phyloP scores from a whole-genome alignment of 345 rosid species.

The Sapria himalayana region DNA sequence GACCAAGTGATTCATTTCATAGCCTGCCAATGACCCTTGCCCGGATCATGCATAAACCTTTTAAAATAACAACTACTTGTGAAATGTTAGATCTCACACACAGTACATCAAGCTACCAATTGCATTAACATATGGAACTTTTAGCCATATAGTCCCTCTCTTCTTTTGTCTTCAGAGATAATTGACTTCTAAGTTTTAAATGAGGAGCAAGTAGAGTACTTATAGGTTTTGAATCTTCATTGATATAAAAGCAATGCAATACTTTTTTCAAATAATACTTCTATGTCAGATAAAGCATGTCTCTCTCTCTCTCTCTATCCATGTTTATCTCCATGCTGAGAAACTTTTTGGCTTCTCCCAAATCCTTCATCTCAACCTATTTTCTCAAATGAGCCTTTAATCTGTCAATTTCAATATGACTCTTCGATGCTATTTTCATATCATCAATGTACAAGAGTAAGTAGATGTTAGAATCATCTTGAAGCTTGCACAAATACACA shows the following conservation, averaged over 20 bases:
- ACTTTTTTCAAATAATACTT: neutral
- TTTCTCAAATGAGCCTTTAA: neutral
- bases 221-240: neutral
- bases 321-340: neutral
- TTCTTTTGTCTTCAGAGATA: too few relatives aligned
- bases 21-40: neutral
- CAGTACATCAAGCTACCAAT: neutral
- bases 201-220: neutral
- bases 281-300: neutral
- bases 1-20: neutral
- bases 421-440: neutral
- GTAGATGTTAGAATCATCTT: neutral
- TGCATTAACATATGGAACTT: neutral
- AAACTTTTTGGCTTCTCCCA: neutral
- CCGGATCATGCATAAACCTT: neutral
- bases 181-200: neutral
- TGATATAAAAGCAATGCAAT: neutral
- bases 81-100: neutral
- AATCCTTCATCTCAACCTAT: too few relatives aligned
- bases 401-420: neutral
- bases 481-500: neutral
- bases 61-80: neutral
- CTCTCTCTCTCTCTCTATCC: neutral
- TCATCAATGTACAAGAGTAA: neutral
- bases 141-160: too few relatives aligned